Conservation (phyloP, 805 yeast species). For the Tetrapisispora iriomotensis region DNA sequence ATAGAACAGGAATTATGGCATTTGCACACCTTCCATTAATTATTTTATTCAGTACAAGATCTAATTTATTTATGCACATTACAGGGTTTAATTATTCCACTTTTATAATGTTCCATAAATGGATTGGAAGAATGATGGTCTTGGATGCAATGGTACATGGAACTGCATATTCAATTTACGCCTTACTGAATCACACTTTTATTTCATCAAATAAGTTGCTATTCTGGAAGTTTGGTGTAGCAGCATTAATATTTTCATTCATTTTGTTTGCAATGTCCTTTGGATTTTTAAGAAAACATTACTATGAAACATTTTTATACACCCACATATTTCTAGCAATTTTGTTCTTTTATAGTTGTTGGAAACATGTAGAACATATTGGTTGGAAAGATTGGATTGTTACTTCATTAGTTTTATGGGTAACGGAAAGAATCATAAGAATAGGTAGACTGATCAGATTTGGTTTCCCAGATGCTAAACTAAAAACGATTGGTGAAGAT, state of each 20-base stretch:
- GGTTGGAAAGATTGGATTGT: conserved; percentile 37
- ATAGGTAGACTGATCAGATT: conserved; percentile 24
- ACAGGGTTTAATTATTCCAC: conserved; percentile 58
- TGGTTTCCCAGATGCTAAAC: conserved; percentile 13
- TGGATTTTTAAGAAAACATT: conserved; percentile 26
- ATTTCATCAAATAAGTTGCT: conserved; percentile 5
- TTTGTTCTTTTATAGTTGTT: conserved; percentile 35
- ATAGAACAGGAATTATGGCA: conserved; percentile 39
- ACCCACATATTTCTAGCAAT: conserved; percentile 35
- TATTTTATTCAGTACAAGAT: conserved; percentile 61
- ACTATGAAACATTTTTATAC: conserved; percentile 39
- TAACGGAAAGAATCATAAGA: conserved; percentile 33
- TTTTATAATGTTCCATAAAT: conserved; percentile 59
- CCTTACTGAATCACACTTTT: conserved; percentile 15
- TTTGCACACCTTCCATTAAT: conserved; percentile 43
- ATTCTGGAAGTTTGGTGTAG: conserved; percentile 37
- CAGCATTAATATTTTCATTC: conserved; percentile 25
- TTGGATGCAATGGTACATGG: conserved; percentile 33
- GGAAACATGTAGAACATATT: conserved; percentile 37
- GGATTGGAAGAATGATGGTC: conserved; percentile 35
- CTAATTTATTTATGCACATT: conserved; percentile 50
- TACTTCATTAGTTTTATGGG: conserved; percentile 34
- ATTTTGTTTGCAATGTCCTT: conserved; percentile 27
- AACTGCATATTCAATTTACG: conserved; percentile 30
- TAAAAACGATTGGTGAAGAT: conserved; percentile 13